phyloP scores from a whole-genome alignment of 2,329 filamentous ascomycete genomes.

The Colletotrichum tropicicola region DNA sequence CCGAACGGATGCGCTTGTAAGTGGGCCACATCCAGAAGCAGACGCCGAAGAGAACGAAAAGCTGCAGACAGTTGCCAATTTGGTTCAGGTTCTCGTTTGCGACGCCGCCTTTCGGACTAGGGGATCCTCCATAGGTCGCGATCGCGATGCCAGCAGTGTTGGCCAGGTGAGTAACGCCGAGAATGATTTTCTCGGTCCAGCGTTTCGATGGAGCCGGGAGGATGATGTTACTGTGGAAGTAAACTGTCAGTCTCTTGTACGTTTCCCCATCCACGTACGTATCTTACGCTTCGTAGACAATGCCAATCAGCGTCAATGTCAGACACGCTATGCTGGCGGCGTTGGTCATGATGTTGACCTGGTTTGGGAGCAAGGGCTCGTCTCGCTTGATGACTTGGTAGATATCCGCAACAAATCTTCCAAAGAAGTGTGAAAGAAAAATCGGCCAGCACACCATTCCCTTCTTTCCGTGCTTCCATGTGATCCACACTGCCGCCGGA shows the following conservation, averaged over 20 bases:
- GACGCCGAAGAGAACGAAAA: conserved; percentile 33
- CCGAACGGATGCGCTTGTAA: conserved; percentile 17
- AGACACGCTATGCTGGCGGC: conserved; percentile 38
- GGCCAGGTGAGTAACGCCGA: conserved; percentile 34
- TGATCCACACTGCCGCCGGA: conserved; percentile 32
- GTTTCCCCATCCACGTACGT: neutral
- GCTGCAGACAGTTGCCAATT: conserved; percentile 34
- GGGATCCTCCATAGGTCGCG: conserved; percentile 32
- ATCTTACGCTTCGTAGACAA: conserved; percentile 40
- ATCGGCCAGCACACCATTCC: conserved; percentile 42
- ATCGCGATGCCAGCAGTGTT: conserved; percentile 34
- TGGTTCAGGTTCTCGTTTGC: conserved; percentile 27
- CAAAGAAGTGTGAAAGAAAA: conserved; percentile 34
- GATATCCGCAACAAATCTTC: conserved; percentile 35
- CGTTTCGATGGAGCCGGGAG: conserved; percentile 29
- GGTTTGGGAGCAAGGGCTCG: conserved; percentile 33
- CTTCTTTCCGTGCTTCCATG: conserved; percentile 39
- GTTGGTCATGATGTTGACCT: conserved; percentile 37
- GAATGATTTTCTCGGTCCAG: conserved; percentile 34
- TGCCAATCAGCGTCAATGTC: conserved; percentile 35
- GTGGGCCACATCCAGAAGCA: conserved; percentile 35
- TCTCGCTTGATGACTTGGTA: conserved; percentile 35
- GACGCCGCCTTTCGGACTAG: conserved; percentile 27
- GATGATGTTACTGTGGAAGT: conserved; percentile 30
- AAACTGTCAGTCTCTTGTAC: neutral